Base-by-base conservation (phyloP, 176 grass and related monocot species). In the Ananas comosus region DNA sequence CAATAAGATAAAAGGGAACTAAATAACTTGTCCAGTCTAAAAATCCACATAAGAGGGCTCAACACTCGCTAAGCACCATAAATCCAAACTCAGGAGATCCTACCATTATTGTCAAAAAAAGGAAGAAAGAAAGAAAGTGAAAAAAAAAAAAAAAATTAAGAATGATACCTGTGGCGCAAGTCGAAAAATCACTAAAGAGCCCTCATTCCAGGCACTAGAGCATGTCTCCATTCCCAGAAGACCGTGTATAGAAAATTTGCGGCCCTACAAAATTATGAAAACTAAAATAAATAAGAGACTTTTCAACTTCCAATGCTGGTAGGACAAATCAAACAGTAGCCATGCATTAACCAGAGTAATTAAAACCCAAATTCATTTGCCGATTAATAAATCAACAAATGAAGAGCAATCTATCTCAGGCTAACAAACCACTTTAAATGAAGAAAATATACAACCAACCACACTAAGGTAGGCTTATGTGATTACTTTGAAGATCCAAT, bases 171-270 rank as follows among this genome's bases (percentile, higher is more conserved):
- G 94, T 67, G 94, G 94, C 59, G 94, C 94, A 28, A 99, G 80
- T 75, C 94, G 87, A 76, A 99, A 99, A 81, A 99, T 91, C 49
- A 93, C 89, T 78, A 99, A 73, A 14, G 89, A 92, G 66, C 89
- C 94, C 51, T 90, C 74, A 25, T 14, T 79, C 72, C 90, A 90
- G 69, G 79, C 71, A 85, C 77, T 28, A 27, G 66, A 76, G 67
- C 64, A 67, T 16, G 42, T 53, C 70, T 81, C 83, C 7, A 18
- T 69, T 14, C 94, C 94, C 49, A 99, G 71, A 49, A 99, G 94
- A 70, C 94, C 94, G 70, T 88, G 83, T 69, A 99, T 73, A 14
- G 94, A 99, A 86, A 99, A 99, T 67, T 99, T 99, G n/a, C 89
- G 87, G 6, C 94, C 94, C 94, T 99, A 70, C 13, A 70, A 51